Base-by-base conservation (phyloP, 2,329 filamentous ascomycete species). In the Sclerotinia trifoliorum region DNA sequence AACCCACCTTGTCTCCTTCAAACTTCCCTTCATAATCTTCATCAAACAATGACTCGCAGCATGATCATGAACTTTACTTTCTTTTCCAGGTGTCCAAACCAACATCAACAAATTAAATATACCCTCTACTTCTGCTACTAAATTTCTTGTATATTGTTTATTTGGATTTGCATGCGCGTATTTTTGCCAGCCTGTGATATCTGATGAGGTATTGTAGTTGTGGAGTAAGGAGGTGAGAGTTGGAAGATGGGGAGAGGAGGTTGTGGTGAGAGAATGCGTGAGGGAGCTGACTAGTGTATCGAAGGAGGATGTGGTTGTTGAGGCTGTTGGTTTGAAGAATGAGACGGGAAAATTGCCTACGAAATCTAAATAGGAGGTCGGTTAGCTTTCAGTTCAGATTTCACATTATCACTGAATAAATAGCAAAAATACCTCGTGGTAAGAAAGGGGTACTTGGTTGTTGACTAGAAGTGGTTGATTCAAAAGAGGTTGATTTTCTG, bases 21-120 rank as follows among this genome's bases (percentile, higher is more conserved):
- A 81, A 70, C 83, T 84, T 49, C 93, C 93, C 73, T 86, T 87
- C 71, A 97, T 84, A 71, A 97, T 88, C 83, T 92, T 96, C 93
- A 97, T 97, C 74, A 97, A 83, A 80, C 94, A 97, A 78, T 97
- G 94, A 51, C 93, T 92, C 70, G 94, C 92, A 77, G 89, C 90
- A 79, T 93, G 90, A 78, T 97, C 94, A 77, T 97, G 94, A 77
- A 97, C 93, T 15, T 91, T 89, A 74, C 90, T 94, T 49, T 86
- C 86, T 80, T 92, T 92, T 64, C 91, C 90, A 0, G 94, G 93
- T 21, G 88, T 90, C 94, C 94, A 97, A 51, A 96, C 93, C 52
- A 97, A 86, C 60, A 97, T 87, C 71, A 96, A 86, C 70, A 85
- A 72, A 72, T 85, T 85, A 75, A 82, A 83, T 69, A 84, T 81